Evolutionary conservation across 768 basidiomycete genomes (phyloP).

Genomic region (Clavaria fumosa): DNA sequence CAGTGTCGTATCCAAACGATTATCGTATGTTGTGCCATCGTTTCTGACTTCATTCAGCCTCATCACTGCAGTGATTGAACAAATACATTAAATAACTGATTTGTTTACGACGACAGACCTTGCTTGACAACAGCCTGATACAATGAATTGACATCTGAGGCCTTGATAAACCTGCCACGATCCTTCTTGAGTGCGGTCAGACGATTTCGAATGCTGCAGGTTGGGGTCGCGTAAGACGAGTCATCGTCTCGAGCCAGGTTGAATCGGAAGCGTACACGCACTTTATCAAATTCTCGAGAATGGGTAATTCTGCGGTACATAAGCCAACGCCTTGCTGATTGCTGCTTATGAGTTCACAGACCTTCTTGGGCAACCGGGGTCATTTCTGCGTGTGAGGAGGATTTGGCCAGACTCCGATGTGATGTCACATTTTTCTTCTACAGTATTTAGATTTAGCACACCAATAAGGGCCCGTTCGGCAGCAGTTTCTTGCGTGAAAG

Average conservation of each 20-base stretch:
- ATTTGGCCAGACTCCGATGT: no score
- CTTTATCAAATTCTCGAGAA: conserved; percentile 92
- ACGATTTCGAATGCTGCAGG: conserved; percentile 75
- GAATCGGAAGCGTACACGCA: conserved; percentile 21
- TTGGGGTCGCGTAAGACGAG: no score
- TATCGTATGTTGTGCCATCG: conserved; percentile 58
- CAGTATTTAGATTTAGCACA: no score
- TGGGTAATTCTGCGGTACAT: conserved; percentile 61
- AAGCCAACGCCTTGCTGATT: conserved; percentile 8
- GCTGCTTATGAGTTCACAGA: conserved; percentile 18
- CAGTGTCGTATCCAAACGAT: conserved; percentile 87
- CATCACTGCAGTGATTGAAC: no score
- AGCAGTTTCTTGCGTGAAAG: no score
- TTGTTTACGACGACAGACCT: conserved; percentile 41
- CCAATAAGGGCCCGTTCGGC: no score
- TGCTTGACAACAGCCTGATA: conserved; percentile 92
- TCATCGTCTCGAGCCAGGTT: conserved; percentile 11
- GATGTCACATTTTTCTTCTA: no score
- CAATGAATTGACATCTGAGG: conserved; percentile 83
- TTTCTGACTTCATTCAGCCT: conserved; percentile 84
- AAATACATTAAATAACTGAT: no score
- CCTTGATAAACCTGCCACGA: conserved; percentile 81
- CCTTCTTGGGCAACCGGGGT: conserved; percentile 71
- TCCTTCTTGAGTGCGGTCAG: conserved; percentile 91
- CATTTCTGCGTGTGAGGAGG: conserved; percentile 1